A percentile compares a stretch with the other conserved stretches of the same genome.
Evolutionary conservation across 1,284 basidiomycete genomes (phyloP).

Genomic region (Hortiboletus rubellus): DNA sequence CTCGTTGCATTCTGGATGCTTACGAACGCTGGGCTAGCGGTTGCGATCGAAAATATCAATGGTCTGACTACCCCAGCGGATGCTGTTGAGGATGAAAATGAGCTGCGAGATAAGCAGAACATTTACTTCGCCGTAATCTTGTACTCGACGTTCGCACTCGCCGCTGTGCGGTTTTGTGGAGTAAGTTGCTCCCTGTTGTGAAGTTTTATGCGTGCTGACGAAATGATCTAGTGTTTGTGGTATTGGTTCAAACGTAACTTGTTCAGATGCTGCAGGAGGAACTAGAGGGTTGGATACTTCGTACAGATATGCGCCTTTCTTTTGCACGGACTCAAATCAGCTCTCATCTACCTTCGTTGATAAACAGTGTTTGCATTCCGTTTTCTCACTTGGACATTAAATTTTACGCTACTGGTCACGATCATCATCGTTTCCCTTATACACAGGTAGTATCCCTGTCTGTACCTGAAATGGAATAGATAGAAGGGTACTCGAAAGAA

Average conservation of each 20-base stretch:
- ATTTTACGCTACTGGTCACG: slow-evolving; percentile 26
- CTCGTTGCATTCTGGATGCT: slow-evolving; percentile 88
- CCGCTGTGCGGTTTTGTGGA: slow-evolving; percentile 79
- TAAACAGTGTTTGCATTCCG: slow-evolving; percentile 21
- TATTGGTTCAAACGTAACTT: slow-evolving; percentile 84
- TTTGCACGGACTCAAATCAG: slow-evolving; percentile 30
- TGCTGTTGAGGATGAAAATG: slow-evolving; percentile 43
- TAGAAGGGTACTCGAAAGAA: slow-evolving; percentile 24
- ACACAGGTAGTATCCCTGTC: slow-evolving; percentile 24
- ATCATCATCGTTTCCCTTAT: slow-evolving; percentile 11
- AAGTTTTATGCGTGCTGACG: slow-evolving; percentile 12
- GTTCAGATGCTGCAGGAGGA: slow-evolving; percentile 78
- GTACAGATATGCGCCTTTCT: slow-evolving; percentile 16
- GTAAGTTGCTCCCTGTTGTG: slow-evolving; percentile 50
- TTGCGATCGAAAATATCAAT: slow-evolving; percentile 84
- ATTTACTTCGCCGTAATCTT: slow-evolving; percentile 83
- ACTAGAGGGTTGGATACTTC: slow-evolving; percentile 39
- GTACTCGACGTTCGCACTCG: slow-evolving; percentile 86
- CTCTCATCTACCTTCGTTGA: slow-evolving; percentile 38
- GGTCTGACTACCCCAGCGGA: slow-evolving; percentile 58
- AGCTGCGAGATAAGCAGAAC: slow-evolving; percentile 64
- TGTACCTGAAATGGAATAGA: slow-evolving; percentile 26
- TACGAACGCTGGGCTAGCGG: slow-evolving; percentile 74
- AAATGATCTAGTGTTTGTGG: slow-evolving; percentile 60
- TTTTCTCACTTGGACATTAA: slow-evolving; percentile 24